phyloP scores from a whole-genome alignment of 352 stramenopile species.

The Globisporangium rhizosaccharum region DNA sequence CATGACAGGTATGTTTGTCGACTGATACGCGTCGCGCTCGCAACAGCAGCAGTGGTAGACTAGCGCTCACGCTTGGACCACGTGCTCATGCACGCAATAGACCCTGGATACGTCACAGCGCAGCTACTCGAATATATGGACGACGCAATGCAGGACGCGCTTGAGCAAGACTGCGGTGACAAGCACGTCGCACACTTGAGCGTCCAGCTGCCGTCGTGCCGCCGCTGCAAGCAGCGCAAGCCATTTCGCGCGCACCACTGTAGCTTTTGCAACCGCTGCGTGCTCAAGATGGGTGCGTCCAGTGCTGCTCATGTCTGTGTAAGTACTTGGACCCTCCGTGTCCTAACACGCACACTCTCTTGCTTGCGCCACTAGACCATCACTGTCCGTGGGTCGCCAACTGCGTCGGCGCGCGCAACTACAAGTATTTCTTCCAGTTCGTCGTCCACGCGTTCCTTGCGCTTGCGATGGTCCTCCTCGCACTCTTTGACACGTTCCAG shows the following conservation, averaged over 20 bases:
- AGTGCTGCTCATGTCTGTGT: background rate
- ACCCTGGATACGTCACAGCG: constrained; percentile 76
- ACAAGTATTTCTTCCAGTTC: constrained; percentile 87
- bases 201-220: constrained; percentile 30
- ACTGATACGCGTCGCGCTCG: background rate
- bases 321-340: too few species aligned
- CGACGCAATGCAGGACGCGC: constrained; percentile 52
- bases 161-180: constrained; percentile 29
- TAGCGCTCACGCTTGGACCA: background rate
- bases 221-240: constrained; percentile 65
- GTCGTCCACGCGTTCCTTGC: constrained; percentile 71
- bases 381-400: constrained; percentile 96
- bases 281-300: constrained; percentile 76
- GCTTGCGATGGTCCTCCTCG: constrained; percentile 49
- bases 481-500: constrained; percentile 49
- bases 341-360: background rate
- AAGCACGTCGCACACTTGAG: background rate
- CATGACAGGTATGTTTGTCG: constrained; percentile 41
- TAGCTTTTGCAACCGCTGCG: constrained; percentile 82
- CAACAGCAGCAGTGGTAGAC: too few species aligned
- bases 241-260: constrained; percentile 82
- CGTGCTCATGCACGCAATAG: constrained; percentile 15
- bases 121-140: constrained; percentile 50
- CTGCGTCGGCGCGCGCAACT: constrained; percentile 78
- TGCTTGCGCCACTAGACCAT: constrained; percentile 78